Evolutionary conservation across 768 basidiomycete genomes (phyloP).

Genomic region (Neoboletus brunneissimus): DNA sequence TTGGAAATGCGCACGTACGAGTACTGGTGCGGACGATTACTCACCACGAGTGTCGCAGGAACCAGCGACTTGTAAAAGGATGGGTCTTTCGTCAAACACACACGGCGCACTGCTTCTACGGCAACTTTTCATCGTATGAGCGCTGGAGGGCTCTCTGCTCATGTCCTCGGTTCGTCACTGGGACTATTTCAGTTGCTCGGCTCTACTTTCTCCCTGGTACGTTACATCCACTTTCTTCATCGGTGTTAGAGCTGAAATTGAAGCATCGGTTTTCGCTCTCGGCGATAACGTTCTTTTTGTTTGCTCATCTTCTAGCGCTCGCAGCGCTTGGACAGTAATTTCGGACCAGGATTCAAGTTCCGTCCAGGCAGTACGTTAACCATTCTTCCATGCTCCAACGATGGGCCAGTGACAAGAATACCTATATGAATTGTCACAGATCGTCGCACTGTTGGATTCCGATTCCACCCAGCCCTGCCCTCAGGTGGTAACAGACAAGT

Average conservation of each 20-base stretch:
- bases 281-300: not conserved
- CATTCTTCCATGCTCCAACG: not conserved
- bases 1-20: not conserved
- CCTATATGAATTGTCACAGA: no score
- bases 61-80: not conserved
- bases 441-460: no score
- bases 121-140: not conserved
- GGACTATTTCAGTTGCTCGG: not conserved
- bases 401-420: not conserved
- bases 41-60: not conserved
- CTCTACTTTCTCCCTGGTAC: not conserved
- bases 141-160: no score
- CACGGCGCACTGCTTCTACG: not conserved
- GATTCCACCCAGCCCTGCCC: no score
- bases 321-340: not conserved
- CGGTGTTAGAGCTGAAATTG: slow-evolving; percentile 4
- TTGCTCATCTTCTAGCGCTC: not conserved
- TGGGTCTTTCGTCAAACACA: not conserved
- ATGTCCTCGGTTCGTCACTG: not conserved
- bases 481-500: no score
- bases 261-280: not conserved
- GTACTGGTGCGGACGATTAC: not conserved
- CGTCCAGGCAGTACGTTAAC: not conserved
- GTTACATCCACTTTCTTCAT: not conserved
- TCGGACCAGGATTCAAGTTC: not conserved